Percentiles rank a stretch among this genome's conserved stretches.
These are phyloP conservation scores for Whalleya microplaca DNA, from an alignment of 2,329 filamentous ascomycete genomes.

Conservation along the genomic window DNA sequence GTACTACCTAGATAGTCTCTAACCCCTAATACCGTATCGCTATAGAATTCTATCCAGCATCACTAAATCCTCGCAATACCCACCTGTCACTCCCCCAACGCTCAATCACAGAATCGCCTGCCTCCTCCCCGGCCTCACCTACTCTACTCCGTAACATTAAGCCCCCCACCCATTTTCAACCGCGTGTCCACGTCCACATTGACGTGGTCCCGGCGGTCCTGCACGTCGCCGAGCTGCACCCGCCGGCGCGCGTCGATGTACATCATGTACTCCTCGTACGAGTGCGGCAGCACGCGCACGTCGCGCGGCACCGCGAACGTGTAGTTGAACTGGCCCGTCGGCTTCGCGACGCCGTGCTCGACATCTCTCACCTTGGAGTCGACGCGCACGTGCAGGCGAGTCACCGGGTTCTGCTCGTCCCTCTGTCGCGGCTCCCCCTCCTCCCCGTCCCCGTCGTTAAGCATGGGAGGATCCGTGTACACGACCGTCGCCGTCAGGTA, in stretches of 20 bases:
- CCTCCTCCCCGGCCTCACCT: not conserved
- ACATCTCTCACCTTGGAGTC: slow-evolving; percentile 74
- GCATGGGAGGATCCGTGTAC: slow-evolving; percentile 66
- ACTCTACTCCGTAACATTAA: slow-evolving; percentile 32
- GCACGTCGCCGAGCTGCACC: slow-evolving; percentile 39
- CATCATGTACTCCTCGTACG: slow-evolving; percentile 48
- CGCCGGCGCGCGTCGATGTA: slow-evolving; percentile 48
- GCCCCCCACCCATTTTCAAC: slow-evolving; percentile 12
- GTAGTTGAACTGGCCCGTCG: slow-evolving; percentile 77
- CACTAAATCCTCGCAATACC: no score
- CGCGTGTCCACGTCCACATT: slow-evolving; percentile 19
- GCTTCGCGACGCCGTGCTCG: slow-evolving; percentile 61
- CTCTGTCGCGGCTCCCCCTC: slow-evolving; percentile 21
- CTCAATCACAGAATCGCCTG: no score
- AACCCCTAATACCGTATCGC: no score
- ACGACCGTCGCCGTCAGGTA: slow-evolving; percentile 74
- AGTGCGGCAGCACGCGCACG: slow-evolving; percentile 42
- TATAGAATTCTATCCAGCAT: no score
- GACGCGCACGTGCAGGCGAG: slow-evolving; percentile 69
- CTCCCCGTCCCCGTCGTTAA: slow-evolving; percentile 53
- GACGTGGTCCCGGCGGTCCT: slow-evolving; percentile 28
- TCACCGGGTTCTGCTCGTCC: slow-evolving; percentile 20
- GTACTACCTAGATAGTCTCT: no score
- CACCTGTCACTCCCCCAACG: no score
- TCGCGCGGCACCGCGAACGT: slow-evolving; percentile 51